Percentiles rank a stretch among this genome's conserved stretches.
phyloP scores from a whole-genome alignment of 768 basidiomycete species.

The Saitozyma sp. region DNA sequence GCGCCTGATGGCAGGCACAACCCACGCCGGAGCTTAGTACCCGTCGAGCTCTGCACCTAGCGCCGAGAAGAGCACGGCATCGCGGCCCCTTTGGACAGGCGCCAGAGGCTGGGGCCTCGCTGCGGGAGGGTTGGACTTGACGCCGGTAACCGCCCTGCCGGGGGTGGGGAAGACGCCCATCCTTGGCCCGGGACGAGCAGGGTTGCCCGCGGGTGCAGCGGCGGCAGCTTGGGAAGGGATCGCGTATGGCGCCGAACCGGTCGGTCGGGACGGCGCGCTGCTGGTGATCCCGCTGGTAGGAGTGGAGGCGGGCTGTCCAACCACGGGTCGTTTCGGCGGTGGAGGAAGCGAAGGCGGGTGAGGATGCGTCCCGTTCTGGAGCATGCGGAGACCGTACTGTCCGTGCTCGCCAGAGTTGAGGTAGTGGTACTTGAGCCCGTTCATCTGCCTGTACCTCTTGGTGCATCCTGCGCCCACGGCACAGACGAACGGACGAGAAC shows the following conservation, averaged over 20 bases:
- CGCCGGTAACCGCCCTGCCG: conserved; percentile 3
- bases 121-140: conserved; percentile 6
- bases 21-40: too few species aligned
- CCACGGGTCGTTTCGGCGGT: background rate
- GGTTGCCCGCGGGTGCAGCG: background rate
- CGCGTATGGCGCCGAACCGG: conserved; percentile 20
- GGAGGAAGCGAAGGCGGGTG: background rate
- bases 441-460: conserved; percentile 97
- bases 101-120: conserved; percentile 14
- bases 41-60: background rate
- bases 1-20: too few species aligned
- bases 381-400: conserved; percentile 76
- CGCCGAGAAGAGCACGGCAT: conserved; percentile 44
- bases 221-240: conserved; percentile 16
- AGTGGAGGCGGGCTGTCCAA: background rate
- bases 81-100: conserved; percentile 36
- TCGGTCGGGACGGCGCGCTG: conserved; percentile 5
- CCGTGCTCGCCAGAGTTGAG: conserved; percentile 96
- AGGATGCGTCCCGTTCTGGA: conserved; percentile 61
- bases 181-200: conserved; percentile 14
- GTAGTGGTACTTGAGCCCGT: conserved; percentile 90
- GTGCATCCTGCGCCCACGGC: conserved; percentile 65
- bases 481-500: conserved; percentile 82
- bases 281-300: conserved; percentile 7
- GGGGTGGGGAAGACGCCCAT: conserved; percentile 24